Conservation (phyloP, 768 basidiomycete genomes). For the Pholiota molesta region DNA sequence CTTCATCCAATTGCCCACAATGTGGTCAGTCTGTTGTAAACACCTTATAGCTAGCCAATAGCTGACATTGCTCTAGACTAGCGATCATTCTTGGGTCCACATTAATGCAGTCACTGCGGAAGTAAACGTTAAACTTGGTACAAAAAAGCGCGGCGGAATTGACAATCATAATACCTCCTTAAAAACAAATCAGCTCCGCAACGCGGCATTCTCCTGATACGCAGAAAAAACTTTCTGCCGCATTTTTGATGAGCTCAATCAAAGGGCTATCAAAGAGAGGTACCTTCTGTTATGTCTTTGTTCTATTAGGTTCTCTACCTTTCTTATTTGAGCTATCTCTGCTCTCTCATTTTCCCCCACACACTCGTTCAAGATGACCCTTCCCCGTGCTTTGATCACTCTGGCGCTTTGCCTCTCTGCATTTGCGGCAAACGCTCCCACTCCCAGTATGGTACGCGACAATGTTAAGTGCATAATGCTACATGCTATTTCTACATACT, state of each 20-base stretch:
- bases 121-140: neutral
- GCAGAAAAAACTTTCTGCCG: neutral
- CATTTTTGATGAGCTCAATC: neutral
- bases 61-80: too few species aligned
- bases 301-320: neutral
- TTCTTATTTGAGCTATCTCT: neutral
- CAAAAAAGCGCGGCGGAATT: neutral
- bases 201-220: neutral
- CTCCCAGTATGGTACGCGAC: neutral
- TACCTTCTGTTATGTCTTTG: too few species aligned
- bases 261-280: neutral
- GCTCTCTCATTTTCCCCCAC: neutral
- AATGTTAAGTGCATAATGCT: neutral
- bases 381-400: constrained; percentile 1
- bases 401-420: constrained; percentile 1
- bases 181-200: neutral
- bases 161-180: neutral
- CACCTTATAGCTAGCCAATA: too few species aligned
- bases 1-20: too few species aligned
- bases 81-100: too few species aligned
- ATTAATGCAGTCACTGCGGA: neutral
- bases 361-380: neutral
- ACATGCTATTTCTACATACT: neutral
- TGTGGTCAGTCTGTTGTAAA: too few species aligned
- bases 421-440: neutral